Conservation (phyloP, 306 rosid genomes). For the Cotoneaster glaucophyllus region DNA sequence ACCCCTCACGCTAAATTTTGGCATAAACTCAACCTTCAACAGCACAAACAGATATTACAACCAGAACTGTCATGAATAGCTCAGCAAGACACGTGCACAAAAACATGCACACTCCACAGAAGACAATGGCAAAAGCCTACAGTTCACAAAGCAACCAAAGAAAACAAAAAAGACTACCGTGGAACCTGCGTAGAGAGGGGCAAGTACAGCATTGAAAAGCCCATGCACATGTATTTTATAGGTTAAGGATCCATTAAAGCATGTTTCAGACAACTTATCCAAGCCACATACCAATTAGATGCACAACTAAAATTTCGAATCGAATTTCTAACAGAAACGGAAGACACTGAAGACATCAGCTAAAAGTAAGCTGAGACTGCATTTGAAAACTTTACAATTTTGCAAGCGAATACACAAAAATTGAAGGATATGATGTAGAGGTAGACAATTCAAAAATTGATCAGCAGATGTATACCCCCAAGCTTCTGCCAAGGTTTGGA, state of each 20-base stretch:
- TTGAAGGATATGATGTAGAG: conserved; percentile 88
- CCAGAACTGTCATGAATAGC: not conserved
- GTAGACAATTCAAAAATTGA: conserved; percentile 77
- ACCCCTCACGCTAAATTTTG: conserved; percentile 90
- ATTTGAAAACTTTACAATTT: conserved; percentile 3
- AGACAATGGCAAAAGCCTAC: not conserved
- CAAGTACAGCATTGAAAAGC: conserved; percentile 82
- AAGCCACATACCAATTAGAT: not conserved
- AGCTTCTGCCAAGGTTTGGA: conserved; percentile 69
- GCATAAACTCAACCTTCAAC: conserved; percentile 89
- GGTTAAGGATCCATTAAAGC: conserved; percentile 49
- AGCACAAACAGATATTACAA: conserved; percentile 26
- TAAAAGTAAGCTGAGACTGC: not conserved
- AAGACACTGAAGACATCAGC: not conserved
- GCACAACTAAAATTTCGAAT: not conserved
- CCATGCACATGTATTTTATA: conserved; percentile 75
- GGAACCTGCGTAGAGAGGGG: conserved; percentile 85
- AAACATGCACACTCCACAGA: not conserved
- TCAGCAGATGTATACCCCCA: conserved; percentile 86
- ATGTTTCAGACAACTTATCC: conserved; percentile 11
- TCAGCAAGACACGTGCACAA: conserved; percentile 14
- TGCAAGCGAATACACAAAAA: conserved; percentile 1
- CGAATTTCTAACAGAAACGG: not conserved
- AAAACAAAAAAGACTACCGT: conserved; percentile 40
- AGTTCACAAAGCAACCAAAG: not conserved